Conservation (phyloP, 805 yeast genomes). For the Candida morakotiae region DNA sequence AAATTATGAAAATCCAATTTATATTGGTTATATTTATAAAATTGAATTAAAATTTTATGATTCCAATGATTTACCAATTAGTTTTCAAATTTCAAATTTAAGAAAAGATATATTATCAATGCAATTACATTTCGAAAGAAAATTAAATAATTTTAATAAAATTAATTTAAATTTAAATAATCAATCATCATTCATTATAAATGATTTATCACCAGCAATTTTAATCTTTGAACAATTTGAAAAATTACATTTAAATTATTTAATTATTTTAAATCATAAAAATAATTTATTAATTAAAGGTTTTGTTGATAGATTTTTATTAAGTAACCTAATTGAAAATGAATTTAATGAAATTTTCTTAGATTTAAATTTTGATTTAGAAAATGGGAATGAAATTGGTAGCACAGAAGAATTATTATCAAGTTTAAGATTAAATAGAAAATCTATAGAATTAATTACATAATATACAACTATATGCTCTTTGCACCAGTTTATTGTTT, state of each 20-base stretch:
- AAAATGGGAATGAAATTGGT: constrained; percentile 2
- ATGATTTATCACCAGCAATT: constrained; percentile 27
- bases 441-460: constrained; percentile 28
- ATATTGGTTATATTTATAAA: constrained; percentile 34
- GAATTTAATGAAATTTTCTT: constrained; percentile 16
- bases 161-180: constrained; percentile 21
- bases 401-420: neutral
- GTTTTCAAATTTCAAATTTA: constrained; percentile 18
- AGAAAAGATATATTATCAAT: constrained; percentile 17
- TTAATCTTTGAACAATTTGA: constrained; percentile 35
- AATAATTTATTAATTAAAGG: constrained; percentile 23
- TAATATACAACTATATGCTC: constrained; percentile 9
- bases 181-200: constrained; percentile 21
- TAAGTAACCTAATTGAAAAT: constrained; percentile 24
- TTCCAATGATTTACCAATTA: constrained; percentile 9
- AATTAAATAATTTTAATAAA: constrained; percentile 7
- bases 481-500: too few species aligned
- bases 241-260: constrained; percentile 32
- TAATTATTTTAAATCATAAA: constrained; percentile 21
- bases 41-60: constrained; percentile 13
- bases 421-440: constrained; percentile 15
- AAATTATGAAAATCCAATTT: constrained; percentile 19
- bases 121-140: constrained; percentile 21
- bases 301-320: constrained; percentile 34
- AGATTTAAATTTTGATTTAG: constrained; percentile 2